These are phyloP conservation scores for Fusarium nelsonii DNA, from an alignment of 2,329 filamentous ascomycete genomes.

Conservation along the genomic window DNA sequence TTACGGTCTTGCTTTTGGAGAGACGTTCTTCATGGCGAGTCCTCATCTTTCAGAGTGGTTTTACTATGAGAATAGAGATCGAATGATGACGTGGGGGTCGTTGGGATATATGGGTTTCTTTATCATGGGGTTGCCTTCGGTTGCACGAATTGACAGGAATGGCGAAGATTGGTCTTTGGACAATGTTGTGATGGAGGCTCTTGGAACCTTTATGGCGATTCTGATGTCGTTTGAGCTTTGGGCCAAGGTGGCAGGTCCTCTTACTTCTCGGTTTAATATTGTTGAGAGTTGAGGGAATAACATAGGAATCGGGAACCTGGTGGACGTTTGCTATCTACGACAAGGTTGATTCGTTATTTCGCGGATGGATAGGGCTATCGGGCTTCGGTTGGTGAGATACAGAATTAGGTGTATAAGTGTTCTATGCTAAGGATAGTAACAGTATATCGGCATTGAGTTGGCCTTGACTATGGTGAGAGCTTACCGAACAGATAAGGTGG, in stretches of 20 bases:
- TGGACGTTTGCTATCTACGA: no score
- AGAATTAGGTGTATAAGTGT: no score
- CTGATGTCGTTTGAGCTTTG: conserved; percentile 6
- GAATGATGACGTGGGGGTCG: conserved; percentile 13
- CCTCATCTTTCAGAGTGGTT: conserved; percentile 8
- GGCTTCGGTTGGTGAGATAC: no score
- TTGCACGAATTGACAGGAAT: background rate
- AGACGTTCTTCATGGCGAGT: conserved; percentile 18
- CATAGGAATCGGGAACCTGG: background rate
- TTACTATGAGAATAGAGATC: conserved; percentile 7
- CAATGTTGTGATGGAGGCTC: background rate
- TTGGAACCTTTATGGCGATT: background rate
- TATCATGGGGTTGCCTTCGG: background rate
- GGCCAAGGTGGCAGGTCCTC: conserved; percentile 13
- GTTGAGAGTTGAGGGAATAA: background rate
- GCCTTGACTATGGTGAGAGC: no score
- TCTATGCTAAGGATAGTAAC: no score
- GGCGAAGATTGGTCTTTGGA: conserved; percentile 10
- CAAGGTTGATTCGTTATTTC: no score
- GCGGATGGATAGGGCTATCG: no score
- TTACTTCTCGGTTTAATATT: background rate
- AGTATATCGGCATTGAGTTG: no score
- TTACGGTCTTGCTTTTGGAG: background rate
- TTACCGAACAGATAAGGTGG: no score
- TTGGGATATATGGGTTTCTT: conserved; percentile 15